phyloP scores from a whole-genome alignment of 192 early-diverging fungal species.

The Gonapodya prolifera region DNA sequence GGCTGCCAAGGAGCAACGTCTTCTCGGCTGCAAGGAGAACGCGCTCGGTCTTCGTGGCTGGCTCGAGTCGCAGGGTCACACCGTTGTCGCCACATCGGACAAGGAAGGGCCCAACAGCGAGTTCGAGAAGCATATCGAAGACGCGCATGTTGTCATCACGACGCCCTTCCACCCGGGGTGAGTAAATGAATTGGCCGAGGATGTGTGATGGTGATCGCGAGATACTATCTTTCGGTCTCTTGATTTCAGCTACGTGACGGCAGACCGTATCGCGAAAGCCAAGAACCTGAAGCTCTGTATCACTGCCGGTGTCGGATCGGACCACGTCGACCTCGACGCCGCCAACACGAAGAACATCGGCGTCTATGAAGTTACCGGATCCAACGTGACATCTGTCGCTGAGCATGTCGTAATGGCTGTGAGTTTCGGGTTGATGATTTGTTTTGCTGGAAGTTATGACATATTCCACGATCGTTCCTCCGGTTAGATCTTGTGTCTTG shows the following conservation, averaged over 20 bases:
- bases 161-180: conserved; percentile 12
- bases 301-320: conserved; percentile 14
- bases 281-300: conserved; percentile 15
- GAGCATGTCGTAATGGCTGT: conserved; percentile 1
- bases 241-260: conserved; percentile 8
- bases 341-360: not conserved
- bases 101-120: conserved; percentile 4
- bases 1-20: not conserved
- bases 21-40: not conserved
- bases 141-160: conserved; percentile 13
- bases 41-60: not conserved
- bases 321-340: conserved; percentile 8
- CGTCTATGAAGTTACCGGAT: conserved; percentile 14
- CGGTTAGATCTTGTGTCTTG: not conserved
- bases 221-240: not conserved
- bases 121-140: conserved; percentile 14
- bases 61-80: not conserved
- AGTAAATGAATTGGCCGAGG: too few relatives aligned
- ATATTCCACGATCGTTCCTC: too few relatives aligned
- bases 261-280: conserved; percentile 10
- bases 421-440: too few relatives aligned
- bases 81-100: not conserved
- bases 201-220: too few relatives aligned
- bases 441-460: too few relatives aligned
- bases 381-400: conserved; percentile 9